A percentile compares a stretch with the other conserved stretches of the same genome.
Conservation (phyloP, 495 filamentous ascomycete genomes). For the Aspergillus carlsbadensis region DNA sequence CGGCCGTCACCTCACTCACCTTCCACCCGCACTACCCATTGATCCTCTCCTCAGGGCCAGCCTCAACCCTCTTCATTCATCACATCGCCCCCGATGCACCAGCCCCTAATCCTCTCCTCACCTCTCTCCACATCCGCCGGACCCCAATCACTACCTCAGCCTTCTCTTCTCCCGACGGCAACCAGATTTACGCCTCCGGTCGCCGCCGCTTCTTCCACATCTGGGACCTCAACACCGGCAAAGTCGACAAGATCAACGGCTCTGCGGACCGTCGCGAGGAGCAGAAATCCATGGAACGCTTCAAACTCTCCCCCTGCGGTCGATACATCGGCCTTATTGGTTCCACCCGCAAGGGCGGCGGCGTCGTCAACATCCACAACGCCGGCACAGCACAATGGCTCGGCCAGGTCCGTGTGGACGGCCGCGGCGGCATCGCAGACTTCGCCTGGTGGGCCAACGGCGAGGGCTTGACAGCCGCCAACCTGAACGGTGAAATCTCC, state of each 20-base stretch:
- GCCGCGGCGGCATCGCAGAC: slow-evolving; percentile 78
- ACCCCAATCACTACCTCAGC: slow-evolving; percentile 78
- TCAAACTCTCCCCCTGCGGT: slow-evolving; percentile 83
- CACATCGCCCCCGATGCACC: slow-evolving; percentile 78
- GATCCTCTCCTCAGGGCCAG: slow-evolving; percentile 81
- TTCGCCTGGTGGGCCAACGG: slow-evolving; percentile 88
- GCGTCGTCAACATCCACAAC: slow-evolving; percentile 82
- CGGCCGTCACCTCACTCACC: slow-evolving; percentile 74
- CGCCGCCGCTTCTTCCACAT: slow-evolving; percentile 89
- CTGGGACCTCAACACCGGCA: slow-evolving; percentile 83
- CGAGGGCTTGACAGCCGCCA: slow-evolving; percentile 71
- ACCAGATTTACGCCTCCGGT: slow-evolving; percentile 75
- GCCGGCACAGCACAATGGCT: slow-evolving; percentile 85
- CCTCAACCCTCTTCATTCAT: slow-evolving; percentile 82
- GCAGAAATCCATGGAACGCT: slow-evolving; percentile 86
- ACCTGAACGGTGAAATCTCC: slow-evolving; percentile 87
- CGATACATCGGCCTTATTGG: slow-evolving; percentile 79
- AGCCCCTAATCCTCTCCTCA: slow-evolving; percentile 79
- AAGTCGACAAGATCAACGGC: slow-evolving; percentile 81
- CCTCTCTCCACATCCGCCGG: slow-evolving; percentile 78
- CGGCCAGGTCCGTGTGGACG: slow-evolving; percentile 76
- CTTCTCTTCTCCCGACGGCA: slow-evolving; percentile 57
- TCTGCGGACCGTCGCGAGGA: slow-evolving; percentile 65
- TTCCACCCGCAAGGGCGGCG: slow-evolving; percentile 76
- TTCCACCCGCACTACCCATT: slow-evolving; percentile 90